Conservation (phyloP, 2,329 filamentous ascomycete species). For the Pseudocercospora cruenta region DNA sequence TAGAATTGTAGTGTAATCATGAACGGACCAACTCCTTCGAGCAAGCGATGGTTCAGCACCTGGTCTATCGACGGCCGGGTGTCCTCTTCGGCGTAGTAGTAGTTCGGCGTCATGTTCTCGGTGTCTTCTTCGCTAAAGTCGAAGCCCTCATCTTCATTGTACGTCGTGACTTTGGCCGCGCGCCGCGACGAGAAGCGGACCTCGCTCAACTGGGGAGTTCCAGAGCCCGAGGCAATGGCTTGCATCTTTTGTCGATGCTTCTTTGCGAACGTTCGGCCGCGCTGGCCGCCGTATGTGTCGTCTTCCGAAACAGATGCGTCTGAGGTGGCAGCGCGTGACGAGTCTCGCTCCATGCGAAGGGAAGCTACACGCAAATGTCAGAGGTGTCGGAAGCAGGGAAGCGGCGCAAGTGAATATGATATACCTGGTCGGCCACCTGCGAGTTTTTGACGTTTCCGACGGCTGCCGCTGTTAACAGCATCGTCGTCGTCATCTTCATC, state of each 20-base stretch:
- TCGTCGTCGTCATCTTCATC: constrained; percentile 71
- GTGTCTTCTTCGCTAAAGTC: constrained; percentile 63
- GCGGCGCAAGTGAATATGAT: constrained; percentile 39
- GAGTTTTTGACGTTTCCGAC: constrained; percentile 69
- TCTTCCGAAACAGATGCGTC: constrained; percentile 63
- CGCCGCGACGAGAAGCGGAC: constrained; percentile 90
- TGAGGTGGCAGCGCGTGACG: constrained; percentile 45
- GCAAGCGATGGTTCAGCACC: constrained; percentile 82
- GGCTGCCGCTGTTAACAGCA: constrained; percentile 65
- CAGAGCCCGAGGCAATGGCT: constrained; percentile 58
- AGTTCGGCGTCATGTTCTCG: constrained; percentile 68
- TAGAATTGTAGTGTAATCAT: constrained; percentile 18
- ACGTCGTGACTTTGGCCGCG: constrained; percentile 72
- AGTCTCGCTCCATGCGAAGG: constrained; percentile 28
- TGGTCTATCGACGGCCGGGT: constrained; percentile 85
- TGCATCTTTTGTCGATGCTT: constrained; percentile 74
- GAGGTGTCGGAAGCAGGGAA: constrained; percentile 25
- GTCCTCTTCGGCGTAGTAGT: constrained; percentile 73
- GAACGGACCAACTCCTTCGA: constrained; percentile 59
- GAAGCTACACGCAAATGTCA: constrained; percentile 35
- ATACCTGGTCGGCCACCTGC: constrained; percentile 66
- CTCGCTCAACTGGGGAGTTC: constrained; percentile 70
- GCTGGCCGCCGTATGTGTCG: constrained; percentile 76
- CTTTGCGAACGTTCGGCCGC: constrained; percentile 68
- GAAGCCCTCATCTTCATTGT: constrained; percentile 68